Evolutionary conservation across 768 basidiomycete genomes (phyloP).

Genomic region (Mycena amicta): DNA sequence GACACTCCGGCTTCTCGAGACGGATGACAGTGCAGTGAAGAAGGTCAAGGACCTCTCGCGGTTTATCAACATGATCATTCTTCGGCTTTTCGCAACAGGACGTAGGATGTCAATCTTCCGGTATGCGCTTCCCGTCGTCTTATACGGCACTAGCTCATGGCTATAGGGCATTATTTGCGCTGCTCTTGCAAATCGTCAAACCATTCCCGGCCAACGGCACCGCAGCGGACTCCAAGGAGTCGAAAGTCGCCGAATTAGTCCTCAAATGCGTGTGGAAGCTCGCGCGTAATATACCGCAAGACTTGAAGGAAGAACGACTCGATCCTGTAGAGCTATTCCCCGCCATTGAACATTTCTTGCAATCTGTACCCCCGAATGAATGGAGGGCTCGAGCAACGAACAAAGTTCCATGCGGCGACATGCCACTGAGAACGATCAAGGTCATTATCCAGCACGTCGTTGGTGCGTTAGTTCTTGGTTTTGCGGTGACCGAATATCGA

Average conservation of each 20-base stretch:
- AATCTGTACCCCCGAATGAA: slow-evolving; percentile 92
- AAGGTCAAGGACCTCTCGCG: slow-evolving; percentile 92
- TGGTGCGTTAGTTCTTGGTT: slow-evolving; percentile 56
- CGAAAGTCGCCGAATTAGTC: slow-evolving; percentile 89
- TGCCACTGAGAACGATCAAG: slow-evolving; percentile 97
- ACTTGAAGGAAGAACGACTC: slow-evolving; percentile 76
- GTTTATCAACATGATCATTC: slow-evolving; percentile 98
- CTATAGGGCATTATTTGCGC: slow-evolving; percentile 71
- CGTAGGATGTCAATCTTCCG: slow-evolving; percentile 89
- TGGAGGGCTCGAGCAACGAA: slow-evolving; percentile 92
- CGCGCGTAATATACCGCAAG: slow-evolving; percentile 91
- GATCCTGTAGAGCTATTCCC: slow-evolving; percentile 89
- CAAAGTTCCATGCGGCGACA: slow-evolving; percentile 93
- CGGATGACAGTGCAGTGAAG: slow-evolving; percentile 81
- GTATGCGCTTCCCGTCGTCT: slow-evolving; percentile 45
- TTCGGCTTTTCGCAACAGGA: slow-evolving; percentile 89
- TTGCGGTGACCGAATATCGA: too few species aligned
- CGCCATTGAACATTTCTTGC: slow-evolving; percentile 91
- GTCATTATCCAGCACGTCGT: slow-evolving; percentile 97
- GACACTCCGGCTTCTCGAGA: slow-evolving; percentile 88
- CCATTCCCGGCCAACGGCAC: slow-evolving; percentile 81
- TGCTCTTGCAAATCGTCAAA: slow-evolving; percentile 81
- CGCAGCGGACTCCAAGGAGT: slow-evolving; percentile 73
- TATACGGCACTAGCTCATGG: not conserved
- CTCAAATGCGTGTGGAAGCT: slow-evolving; percentile 98